Base-by-base conservation (phyloP, 2,329 filamentous ascomycete genomes). In the Colletotrichum filicis region DNA sequence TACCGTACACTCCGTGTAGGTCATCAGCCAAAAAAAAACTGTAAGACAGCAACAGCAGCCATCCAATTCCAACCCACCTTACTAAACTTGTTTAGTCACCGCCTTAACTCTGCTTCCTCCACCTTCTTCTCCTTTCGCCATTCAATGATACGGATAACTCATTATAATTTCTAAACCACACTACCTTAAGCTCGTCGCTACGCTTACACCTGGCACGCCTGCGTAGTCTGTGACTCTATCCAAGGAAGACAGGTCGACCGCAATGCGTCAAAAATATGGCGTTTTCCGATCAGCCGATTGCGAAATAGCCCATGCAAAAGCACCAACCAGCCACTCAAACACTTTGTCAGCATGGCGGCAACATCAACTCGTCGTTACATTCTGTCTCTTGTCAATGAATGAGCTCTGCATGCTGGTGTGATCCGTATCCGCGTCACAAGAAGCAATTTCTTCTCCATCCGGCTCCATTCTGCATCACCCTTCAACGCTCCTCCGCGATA, bases 261-360 rank as follows among this genome's bases (percentile, higher is more conserved):
- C 66, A 49, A 70, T 66, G 70, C 66, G 61, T 49, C 68, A 49
- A 11, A 63, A 59, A 59, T 64, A 74, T 74, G 62, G 68, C 71
- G 71, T 59, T 37, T 74, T 68, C 57, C 30, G 37, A 63, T 72
- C 68, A 42, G n/a, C 26, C 56, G 57, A 74, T 74, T 62, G 71
- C 71, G 71, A 72, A 74, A 67, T 72, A 28, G 32, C 24, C 14
- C 56, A 57, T 42, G 46, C 56, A 55, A 46, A 66, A 66, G 55
- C 66, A 70, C 12, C 28, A 24, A 26, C 3, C 56, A 42, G 32
- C 66, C 66, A 73, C 58, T 65, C 60, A 70, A 14, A 12, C 35
- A n/a, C 32, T 58, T 28, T 30, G 11, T 56, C 56, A 28, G 52
- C 8, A 35, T 66, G 49, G 32, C 53, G 46, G 56, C 46, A 61